phyloP scores from a whole-genome alignment of 108 stramenopile genomes.

The Cyclotella choctawhatcheeana region DNA sequence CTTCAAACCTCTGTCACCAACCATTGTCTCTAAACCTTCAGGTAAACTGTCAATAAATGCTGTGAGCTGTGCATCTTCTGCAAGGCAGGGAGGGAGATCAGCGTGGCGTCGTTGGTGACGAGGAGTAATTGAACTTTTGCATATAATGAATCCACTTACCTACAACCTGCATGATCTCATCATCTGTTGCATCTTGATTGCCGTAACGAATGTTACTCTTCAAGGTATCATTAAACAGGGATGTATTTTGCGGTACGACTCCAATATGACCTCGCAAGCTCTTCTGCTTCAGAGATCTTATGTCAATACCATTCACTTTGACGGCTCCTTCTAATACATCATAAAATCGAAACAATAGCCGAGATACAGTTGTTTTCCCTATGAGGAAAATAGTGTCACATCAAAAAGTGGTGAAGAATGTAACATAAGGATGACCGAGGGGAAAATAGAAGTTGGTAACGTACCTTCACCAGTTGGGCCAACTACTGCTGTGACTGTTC shows the following conservation, averaged over 20 bases:
- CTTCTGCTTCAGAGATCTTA: constrained; percentile 81
- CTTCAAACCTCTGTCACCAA: constrained; percentile 97
- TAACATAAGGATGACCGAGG: not conserved
- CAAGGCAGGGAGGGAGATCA: too few relatives aligned
- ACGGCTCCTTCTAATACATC: constrained; percentile 88
- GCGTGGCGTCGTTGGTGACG: too few relatives aligned
- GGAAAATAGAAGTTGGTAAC: not conserved
- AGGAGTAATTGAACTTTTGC: too few relatives aligned
- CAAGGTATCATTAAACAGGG: constrained; percentile 96
- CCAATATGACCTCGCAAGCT: constrained; percentile 86
- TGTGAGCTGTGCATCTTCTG: constrained; percentile 78
- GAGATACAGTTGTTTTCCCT: constrained; percentile 94
- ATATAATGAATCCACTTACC: too few relatives aligned
- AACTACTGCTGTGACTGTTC: constrained; percentile 95
- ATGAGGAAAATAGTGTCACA: constrained; percentile 36
- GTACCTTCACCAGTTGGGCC: constrained; percentile 80
- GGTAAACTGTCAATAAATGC: constrained; percentile 80
- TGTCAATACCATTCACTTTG: constrained; percentile 93
- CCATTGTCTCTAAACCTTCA: constrained; percentile 93
- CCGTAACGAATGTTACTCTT: constrained; percentile 89
- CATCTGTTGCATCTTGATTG: constrained; percentile 70
- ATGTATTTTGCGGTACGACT: constrained; percentile 93
- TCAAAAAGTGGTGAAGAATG: not conserved
- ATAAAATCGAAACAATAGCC: constrained; percentile 95
- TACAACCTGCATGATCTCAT: constrained; percentile 76